phyloP scores from a whole-genome alignment of 225 moss, liverwort and hornwort genomes.

The Asterella californica region DNA sequence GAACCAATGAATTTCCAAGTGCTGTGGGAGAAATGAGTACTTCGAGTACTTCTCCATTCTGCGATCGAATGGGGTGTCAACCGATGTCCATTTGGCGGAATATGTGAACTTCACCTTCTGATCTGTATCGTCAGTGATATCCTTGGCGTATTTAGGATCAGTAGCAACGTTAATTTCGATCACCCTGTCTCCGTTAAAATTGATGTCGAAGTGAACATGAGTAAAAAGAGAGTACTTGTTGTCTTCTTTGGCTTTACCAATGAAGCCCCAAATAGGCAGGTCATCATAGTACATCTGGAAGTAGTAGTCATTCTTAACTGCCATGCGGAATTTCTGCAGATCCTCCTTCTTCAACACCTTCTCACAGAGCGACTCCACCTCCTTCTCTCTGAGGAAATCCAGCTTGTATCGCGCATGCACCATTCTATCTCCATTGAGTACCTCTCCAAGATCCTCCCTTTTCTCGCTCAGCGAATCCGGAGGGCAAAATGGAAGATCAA shows the following conservation, averaged over 20 bases:
- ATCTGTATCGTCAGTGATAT: conserved; percentile 73
- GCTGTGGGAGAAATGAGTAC: conserved; percentile 77
- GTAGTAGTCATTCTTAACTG: conserved; percentile 89
- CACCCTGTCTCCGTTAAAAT: conserved; percentile 77
- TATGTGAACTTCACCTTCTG: conserved; percentile 73
- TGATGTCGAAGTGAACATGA: conserved; percentile 80
- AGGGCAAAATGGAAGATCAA: conserved; percentile 87
- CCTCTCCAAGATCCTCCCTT: conserved; percentile 94
- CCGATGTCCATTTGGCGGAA: conserved; percentile 67
- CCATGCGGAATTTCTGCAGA: conserved; percentile 67
- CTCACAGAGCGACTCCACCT: conserved; percentile 58
- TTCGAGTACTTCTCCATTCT: conserved; percentile 84
- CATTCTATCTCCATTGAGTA: conserved; percentile 92
- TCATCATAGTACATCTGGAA: conserved; percentile 99
- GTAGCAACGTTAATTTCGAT: conserved; percentile 78
- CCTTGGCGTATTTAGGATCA: conserved; percentile 61
- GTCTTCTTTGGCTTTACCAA: conserved; percentile 61
- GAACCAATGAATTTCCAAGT: conserved; percentile 98
- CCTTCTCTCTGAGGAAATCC: conserved; percentile 66
- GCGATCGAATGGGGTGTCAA: conserved; percentile 55
- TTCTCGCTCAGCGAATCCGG: conserved; percentile 81
- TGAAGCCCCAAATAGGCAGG: conserved; percentile 88
- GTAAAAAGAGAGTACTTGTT: conserved; percentile 60
- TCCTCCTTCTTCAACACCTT: conserved; percentile 46
- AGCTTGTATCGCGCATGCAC: conserved; percentile 81